phyloP scores from a whole-genome alignment of 305 asterid species.

The Solanum hybrid region DNA sequence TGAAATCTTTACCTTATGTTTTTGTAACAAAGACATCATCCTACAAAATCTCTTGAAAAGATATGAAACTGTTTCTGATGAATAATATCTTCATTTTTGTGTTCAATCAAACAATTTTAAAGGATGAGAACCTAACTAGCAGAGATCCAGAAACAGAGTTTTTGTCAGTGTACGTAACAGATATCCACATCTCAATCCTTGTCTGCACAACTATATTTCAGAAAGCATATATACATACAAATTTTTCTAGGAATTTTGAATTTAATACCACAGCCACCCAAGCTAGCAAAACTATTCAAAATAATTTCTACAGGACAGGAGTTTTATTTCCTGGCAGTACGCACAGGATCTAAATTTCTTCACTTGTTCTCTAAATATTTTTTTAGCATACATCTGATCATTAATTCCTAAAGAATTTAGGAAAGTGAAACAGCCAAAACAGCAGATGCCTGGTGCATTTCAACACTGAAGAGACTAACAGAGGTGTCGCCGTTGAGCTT shows the following conservation, averaged over 20 bases:
- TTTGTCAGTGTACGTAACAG: not conserved
- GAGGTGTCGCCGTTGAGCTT: not conserved
- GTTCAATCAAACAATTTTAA: not conserved
- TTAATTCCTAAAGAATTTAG: not conserved
- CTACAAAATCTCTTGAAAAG: not conserved
- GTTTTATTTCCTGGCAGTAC: not conserved
- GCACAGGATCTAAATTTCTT: not conserved
- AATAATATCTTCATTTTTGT: not conserved
- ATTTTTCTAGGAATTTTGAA: not conserved
- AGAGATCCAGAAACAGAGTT: not conserved
- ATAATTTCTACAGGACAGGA: not conserved
- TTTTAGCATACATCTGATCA: not conserved
- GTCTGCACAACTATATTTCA: not conserved
- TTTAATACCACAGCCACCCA: too few relatives aligned
- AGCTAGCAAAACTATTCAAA: too few relatives aligned
- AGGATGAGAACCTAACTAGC: not conserved
- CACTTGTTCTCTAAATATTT: not conserved
- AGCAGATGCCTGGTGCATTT: not conserved
- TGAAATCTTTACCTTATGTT: not conserved
- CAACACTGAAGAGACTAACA: not conserved
- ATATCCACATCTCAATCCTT: not conserved
- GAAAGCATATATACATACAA: not conserved
- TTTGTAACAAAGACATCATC: not conserved
- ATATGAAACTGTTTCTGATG: not conserved
- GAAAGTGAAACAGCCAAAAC: not conserved